Evolutionary conservation across 1,284 basidiomycete species (phyloP).

Genomic region (Lignosus rhinocerotis): DNA sequence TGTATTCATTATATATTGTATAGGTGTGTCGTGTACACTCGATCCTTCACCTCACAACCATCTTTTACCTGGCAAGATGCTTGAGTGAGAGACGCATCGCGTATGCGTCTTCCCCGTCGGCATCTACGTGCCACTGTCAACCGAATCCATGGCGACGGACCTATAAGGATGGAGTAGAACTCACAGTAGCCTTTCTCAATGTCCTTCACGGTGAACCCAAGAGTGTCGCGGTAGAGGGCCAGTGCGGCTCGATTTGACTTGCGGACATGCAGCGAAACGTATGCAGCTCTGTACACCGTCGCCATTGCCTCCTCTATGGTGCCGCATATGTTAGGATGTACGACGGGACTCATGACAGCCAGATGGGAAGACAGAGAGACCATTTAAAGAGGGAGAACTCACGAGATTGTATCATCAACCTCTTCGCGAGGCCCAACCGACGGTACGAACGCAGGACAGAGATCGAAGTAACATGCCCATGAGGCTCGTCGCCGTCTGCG

Average conservation of each 20-base stretch:
- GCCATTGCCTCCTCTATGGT: conserved; percentile 82
- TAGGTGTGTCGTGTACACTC: conserved; percentile 1
- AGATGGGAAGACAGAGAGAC: too few relatives aligned
- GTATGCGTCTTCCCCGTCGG: conserved; percentile 91
- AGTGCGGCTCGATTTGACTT: conserved; percentile 87
- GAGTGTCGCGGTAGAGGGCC: conserved; percentile 77
- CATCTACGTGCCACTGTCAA: conserved; percentile 53
- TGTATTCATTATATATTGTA: conserved; percentile 22
- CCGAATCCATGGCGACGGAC: background rate
- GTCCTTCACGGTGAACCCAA: conserved; percentile 78
- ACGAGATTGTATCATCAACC: conserved; percentile 88
- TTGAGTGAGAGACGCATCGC: conserved; percentile 78
- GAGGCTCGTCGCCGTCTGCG: conserved; percentile 57
- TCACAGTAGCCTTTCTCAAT: conserved; percentile 85
- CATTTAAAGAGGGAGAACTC: conserved; percentile 29
- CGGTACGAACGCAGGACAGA: conserved; percentile 86
- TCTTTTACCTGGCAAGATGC: conserved; percentile 28
- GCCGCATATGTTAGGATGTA: background rate
- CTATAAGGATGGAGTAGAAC: conserved; percentile 32
- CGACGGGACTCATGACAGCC: too few relatives aligned
- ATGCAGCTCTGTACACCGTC: conserved; percentile 74
- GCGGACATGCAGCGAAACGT: conserved; percentile 84
- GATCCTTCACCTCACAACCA: background rate
- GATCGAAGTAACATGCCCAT: conserved; percentile 92
- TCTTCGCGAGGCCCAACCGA: conserved; percentile 83